Percentiles rank a stretch among this genome's conserved stretches.
Evolutionary conservation across 495 filamentous ascomycete genomes (phyloP).

Genomic region (Mytilinidion resinicola): DNA sequence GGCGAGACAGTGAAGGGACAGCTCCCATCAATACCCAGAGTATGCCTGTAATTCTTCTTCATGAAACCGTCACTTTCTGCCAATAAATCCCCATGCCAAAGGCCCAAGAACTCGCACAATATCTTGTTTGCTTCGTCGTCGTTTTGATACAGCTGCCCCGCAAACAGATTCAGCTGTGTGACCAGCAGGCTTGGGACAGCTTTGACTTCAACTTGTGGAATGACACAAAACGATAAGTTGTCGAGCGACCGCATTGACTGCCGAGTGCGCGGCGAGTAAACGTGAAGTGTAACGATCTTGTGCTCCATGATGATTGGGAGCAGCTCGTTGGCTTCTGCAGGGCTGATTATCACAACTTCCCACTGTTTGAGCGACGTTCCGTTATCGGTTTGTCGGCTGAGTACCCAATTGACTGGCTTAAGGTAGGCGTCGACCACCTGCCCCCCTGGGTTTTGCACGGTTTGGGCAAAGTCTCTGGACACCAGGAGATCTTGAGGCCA

Average conservation of each 20-base stretch:
- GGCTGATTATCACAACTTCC: slow-evolving; percentile 51
- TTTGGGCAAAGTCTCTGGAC: slow-evolving; percentile 50
- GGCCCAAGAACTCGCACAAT: slow-evolving; percentile 49
- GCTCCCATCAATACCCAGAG: too few species aligned
- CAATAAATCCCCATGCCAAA: slow-evolving; percentile 4
- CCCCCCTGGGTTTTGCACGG: slow-evolving; percentile 28
- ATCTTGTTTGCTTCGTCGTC: slow-evolving; percentile 46
- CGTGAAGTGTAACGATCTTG: slow-evolving; percentile 41
- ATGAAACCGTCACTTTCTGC: too few species aligned
- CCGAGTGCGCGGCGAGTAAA: slow-evolving; percentile 49
- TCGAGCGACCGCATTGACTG: too few species aligned
- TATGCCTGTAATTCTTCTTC: too few species aligned
- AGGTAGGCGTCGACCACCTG: slow-evolving; percentile 44
- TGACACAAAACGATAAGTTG: too few species aligned
- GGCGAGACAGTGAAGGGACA: too few species aligned
- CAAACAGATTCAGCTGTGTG: slow-evolving; percentile 47
- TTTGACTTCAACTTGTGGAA: too few species aligned
- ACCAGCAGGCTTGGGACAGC: background rate
- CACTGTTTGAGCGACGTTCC: slow-evolving; percentile 13
- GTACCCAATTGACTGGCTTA: slow-evolving; percentile 53
- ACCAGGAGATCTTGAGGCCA: slow-evolving; percentile 43
- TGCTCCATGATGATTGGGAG: slow-evolving; percentile 36
- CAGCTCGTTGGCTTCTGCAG: slow-evolving; percentile 52
- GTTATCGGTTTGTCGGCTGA: slow-evolving; percentile 30
- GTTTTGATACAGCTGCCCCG: slow-evolving; percentile 58